Evolutionary conservation across 2,329 filamentous ascomycete species (phyloP).

Genomic region (Phoma herbarum): DNA sequence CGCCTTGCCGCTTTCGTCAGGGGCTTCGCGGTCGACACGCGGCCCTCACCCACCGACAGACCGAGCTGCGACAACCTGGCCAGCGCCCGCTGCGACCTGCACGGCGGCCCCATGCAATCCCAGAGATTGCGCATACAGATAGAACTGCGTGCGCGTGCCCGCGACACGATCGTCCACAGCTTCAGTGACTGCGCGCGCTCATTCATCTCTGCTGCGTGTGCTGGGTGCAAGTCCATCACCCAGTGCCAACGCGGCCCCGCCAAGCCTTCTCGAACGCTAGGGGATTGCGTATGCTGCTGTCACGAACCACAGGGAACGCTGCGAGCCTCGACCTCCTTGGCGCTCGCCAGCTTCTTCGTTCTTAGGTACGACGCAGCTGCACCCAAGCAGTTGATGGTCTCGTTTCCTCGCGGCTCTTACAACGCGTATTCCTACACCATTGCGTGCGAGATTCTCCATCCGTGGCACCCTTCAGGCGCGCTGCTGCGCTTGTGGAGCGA

Average conservation of each 20-base stretch:
- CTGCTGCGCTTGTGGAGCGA: constrained; percentile 11
- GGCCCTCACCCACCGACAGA: constrained; percentile 16
- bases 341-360: background rate
- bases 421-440: constrained; percentile 5
- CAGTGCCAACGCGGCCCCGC: constrained; percentile 11
- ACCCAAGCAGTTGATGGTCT: background rate
- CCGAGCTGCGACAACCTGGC: constrained; percentile 13
- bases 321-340: constrained; percentile 13
- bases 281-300: constrained; percentile 21
- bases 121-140: constrained; percentile 4
- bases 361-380: background rate
- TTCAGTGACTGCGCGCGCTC: constrained; percentile 1
- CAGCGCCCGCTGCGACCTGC: constrained; percentile 1
- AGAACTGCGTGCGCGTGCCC: constrained; percentile 1
- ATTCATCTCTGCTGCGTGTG: background rate
- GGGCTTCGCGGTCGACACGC: constrained; percentile 24
- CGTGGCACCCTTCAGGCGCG: background rate
- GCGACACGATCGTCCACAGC: background rate
- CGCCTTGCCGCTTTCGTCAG: constrained; percentile 23
- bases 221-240: background rate
- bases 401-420: constrained; percentile 4
- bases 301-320: constrained; percentile 12
- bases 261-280: constrained; percentile 19
- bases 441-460: constrained; percentile 12
- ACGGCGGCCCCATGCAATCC: constrained; percentile 6